These are phyloP conservation scores for Acacia concinna DNA, from an alignment of 331 rosid genomes.

Conservation along the genomic window DNA sequence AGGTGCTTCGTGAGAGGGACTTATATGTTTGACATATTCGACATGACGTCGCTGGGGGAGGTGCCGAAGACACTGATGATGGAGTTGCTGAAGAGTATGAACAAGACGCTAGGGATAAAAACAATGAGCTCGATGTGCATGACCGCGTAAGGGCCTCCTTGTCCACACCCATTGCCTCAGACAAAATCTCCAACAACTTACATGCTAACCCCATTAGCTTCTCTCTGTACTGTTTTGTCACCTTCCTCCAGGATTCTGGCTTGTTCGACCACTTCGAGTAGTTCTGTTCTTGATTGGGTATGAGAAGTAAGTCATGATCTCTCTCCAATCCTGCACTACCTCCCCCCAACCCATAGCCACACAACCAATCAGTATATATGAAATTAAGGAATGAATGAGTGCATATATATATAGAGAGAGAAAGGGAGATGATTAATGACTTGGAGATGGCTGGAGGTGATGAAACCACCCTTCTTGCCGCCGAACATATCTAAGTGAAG, in stretches of 20 bases:
- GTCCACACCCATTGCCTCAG: conserved; percentile 86
- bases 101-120: conserved; percentile 54
- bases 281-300: conserved; percentile 57
- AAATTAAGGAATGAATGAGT: not conserved
- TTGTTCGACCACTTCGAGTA: conserved; percentile 78
- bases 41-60: conserved; percentile 55
- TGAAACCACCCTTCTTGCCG: conserved; percentile 82
- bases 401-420: not conserved
- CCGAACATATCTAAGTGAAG: conserved; percentile 83
- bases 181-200: conserved; percentile 59
- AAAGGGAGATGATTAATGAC: conserved; percentile 23
- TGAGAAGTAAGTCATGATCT: conserved; percentile 65
- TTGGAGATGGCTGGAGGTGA: conserved; percentile 79
- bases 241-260: conserved; percentile 64
- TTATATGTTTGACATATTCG: conserved; percentile 85
- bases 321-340: conserved; percentile 74
- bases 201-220: conserved; percentile 56
- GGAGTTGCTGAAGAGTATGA: conserved; percentile 59
- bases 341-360: conserved; percentile 55
- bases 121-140: conserved; percentile 64
- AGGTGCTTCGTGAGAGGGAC: conserved; percentile 73
- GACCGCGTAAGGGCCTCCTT: conserved; percentile 61
- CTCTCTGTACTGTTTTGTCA: conserved; percentile 66
- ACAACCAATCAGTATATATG: not conserved
- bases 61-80: conserved; percentile 55